Percentiles rank a stretch among this genome's conserved stretches.
Conservation (phyloP, 2,329 filamentous ascomycete genomes). For the Pestalotiopsis sp. region DNA sequence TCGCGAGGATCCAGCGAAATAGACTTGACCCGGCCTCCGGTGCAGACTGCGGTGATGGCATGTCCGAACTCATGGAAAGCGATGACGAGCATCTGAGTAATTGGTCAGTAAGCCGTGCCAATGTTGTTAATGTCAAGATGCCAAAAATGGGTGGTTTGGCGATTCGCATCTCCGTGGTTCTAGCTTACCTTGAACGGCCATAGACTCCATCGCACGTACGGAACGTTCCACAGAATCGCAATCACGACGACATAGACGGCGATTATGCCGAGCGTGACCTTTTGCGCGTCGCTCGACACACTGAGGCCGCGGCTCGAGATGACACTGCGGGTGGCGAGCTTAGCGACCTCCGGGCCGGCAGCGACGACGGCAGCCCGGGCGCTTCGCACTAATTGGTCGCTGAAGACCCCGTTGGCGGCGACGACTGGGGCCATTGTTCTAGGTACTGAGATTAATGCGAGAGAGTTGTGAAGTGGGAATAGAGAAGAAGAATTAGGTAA, state of each 20-base stretch:
- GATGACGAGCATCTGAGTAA: conserved; percentile 73
- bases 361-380: conserved; percentile 27
- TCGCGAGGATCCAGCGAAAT: conserved; percentile 77
- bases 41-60: conserved; percentile 72
- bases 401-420: conserved; percentile 22
- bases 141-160: too few relatives aligned
- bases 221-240: conserved; percentile 78
- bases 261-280: conserved; percentile 72
- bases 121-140: not conserved
- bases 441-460: not conserved
- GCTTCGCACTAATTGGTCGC: conserved; percentile 26
- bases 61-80: conserved; percentile 83
- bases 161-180: too few relatives aligned
- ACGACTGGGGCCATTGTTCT: conserved; percentile 28
- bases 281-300: conserved; percentile 68
- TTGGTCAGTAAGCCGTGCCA: conserved; percentile 9
- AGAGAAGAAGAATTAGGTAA: not conserved
- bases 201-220: conserved; percentile 72
- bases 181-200: conserved; percentile 77
- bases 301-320: conserved; percentile 56
- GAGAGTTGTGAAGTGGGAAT: not conserved
- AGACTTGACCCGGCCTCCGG: conserved; percentile 73
- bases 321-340: conserved; percentile 26
- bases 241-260: conserved; percentile 73
- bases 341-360: conserved; percentile 28